phyloP scores from a whole-genome alignment of 768 basidiomycete genomes.

The Boletus coccyginus region DNA sequence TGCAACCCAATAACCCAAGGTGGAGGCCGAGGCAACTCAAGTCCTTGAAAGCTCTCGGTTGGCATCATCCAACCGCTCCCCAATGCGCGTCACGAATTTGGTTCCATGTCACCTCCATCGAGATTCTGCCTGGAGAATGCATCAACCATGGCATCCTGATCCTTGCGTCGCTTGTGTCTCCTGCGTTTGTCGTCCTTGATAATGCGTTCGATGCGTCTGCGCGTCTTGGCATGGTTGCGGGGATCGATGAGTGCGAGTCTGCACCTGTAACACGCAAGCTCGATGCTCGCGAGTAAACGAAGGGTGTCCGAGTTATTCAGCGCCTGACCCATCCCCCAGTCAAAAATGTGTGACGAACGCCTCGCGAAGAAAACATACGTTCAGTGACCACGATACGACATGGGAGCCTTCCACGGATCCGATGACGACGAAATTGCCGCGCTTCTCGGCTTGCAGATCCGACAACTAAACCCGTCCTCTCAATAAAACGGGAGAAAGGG shows the following conservation, averaged over 20 bases:
- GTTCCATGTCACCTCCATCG: constrained; percentile 26
- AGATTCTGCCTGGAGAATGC: constrained; percentile 63
- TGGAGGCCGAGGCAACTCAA: constrained; percentile 7
- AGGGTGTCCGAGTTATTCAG: constrained; percentile 82
- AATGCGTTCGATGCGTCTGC: constrained; percentile 72
- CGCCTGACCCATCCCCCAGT: constrained; percentile 45
- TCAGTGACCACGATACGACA: constrained; percentile 84
- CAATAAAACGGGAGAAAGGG: not conserved
- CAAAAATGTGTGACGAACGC: constrained; percentile 6
- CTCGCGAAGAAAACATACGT: constrained; percentile 45
- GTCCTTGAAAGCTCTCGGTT: constrained; percentile 12
- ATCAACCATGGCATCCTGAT: constrained; percentile 79
- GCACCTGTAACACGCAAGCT: constrained; percentile 79
- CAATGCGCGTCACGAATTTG: constrained; percentile 22
- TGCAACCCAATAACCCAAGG: constrained; percentile 1
- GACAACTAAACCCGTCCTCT: constrained; percentile 41
- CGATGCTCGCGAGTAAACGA: constrained; percentile 77
- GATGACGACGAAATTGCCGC: constrained; percentile 85
- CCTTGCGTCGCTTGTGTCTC: constrained; percentile 78
- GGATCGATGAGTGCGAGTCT: constrained; percentile 68
- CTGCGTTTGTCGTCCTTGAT: constrained; percentile 83
- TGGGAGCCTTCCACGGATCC: constrained; percentile 70
- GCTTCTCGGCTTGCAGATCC: constrained; percentile 81
- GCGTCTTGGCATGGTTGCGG: constrained; percentile 57
- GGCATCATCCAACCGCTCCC: constrained; percentile 7